phyloP scores from a whole-genome alignment of 805 yeast species.

The Kodamaea fukazawae region DNA sequence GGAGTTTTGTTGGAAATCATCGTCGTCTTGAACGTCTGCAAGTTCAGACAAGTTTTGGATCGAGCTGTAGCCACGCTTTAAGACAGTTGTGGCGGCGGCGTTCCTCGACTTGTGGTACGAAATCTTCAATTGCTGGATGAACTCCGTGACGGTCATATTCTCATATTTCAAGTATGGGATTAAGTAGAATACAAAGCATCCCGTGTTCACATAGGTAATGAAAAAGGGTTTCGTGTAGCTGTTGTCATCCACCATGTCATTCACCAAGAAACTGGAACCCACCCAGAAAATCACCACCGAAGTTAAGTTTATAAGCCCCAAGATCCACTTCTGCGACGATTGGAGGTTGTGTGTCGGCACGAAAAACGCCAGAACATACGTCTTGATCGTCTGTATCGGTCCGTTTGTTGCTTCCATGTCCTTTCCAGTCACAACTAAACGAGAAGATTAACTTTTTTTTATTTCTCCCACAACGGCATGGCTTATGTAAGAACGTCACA shows the following conservation, averaged over 20 bases:
- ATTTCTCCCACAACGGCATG: too few relatives aligned
- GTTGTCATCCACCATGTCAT: constrained; percentile 66
- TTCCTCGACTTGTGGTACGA: constrained; percentile 24
- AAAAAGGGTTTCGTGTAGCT: constrained; percentile 85
- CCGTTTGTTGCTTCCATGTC: constrained; percentile 2
- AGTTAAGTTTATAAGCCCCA: constrained; percentile 71
- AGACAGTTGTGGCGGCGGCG: constrained; percentile 19
- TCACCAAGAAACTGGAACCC: constrained; percentile 79
- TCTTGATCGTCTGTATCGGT: constrained; percentile 5
- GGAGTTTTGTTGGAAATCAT: constrained; percentile 3
- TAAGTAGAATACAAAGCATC: constrained; percentile 76
- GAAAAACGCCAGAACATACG: constrained; percentile 18
- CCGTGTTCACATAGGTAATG: constrained; percentile 88
- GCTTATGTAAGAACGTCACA: too few relatives aligned
- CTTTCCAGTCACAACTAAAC: too few relatives aligned
- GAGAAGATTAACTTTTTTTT: too few relatives aligned
- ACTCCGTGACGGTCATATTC: constrained; percentile 20
- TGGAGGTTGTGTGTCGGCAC: constrained; percentile 23
- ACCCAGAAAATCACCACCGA: constrained; percentile 90
- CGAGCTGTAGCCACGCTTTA: constrained; percentile 22
- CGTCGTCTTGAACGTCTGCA: neutral
- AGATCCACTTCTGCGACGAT: constrained; percentile 56
- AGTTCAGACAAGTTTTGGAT: constrained; percentile 17
- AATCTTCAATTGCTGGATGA: constrained; percentile 19
- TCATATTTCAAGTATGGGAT: constrained; percentile 51